These are phyloP conservation scores for Penicillium aurantiogriseum DNA, from an alignment of 2,329 filamentous ascomycete species.

Conservation along the genomic window DNA sequence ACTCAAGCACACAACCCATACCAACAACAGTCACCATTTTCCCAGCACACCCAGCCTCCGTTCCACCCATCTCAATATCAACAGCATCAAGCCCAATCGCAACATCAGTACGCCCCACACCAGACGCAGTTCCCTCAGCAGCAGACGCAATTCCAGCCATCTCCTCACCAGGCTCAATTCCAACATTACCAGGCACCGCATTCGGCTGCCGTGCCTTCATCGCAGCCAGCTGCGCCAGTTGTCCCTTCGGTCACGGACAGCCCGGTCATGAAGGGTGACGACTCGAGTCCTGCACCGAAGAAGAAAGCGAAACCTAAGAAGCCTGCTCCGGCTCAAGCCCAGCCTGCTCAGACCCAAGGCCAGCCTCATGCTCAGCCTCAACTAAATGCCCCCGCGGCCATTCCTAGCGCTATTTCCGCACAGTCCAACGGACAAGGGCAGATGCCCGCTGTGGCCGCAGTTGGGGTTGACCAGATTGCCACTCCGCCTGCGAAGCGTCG, in stretches of 20 bases:
- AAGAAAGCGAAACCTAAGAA: constrained; percentile 23
- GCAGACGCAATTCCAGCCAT: constrained; percentile 9
- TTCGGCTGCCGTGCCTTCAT: constrained; percentile 5
- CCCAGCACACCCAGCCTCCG: constrained; percentile 19
- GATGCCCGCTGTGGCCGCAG: background rate
- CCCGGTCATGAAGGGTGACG: constrained; percentile 11
- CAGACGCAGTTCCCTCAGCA: constrained; percentile 21
- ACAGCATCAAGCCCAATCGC: constrained; percentile 21
- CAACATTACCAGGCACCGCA: constrained; percentile 24
- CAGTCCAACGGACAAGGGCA: constrained; percentile 20
- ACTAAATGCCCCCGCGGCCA: background rate
- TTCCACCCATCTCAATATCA: constrained; percentile 25
- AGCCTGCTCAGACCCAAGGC: background rate
- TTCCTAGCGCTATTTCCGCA: constrained; percentile 3
- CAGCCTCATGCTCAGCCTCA: constrained; percentile 2
- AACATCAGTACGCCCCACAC: constrained; percentile 14
- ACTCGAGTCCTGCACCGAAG: constrained; percentile 19
- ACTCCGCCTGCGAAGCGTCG: constrained; percentile 19
- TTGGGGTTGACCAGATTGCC: constrained; percentile 5
- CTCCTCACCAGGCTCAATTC: constrained; percentile 18
- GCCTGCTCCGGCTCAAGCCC: background rate
- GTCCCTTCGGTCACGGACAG: constrained; percentile 5
- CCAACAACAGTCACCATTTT: constrained; percentile 24
- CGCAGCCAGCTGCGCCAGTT: constrained; percentile 6
- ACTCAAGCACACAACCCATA: constrained; percentile 26